These are phyloP conservation scores for Fomitopsis pulvina DNA, from an alignment of 768 basidiomycete species.

Conservation along the genomic window DNA sequence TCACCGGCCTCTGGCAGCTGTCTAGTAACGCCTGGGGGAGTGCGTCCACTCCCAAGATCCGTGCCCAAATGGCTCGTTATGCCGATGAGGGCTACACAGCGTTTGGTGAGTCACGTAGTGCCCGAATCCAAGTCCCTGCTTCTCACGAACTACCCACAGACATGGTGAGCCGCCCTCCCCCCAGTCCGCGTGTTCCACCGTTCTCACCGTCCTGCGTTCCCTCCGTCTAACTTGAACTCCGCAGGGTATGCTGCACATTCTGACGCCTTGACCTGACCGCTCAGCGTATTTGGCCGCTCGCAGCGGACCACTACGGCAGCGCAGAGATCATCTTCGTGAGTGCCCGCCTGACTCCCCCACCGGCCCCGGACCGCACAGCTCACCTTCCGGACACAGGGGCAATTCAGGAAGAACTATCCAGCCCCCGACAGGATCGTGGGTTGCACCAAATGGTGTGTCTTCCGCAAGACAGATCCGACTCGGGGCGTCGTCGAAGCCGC, in stretches of 20 bases:
- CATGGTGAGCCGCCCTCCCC: conserved; percentile 1
- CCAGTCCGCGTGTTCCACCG: too few species aligned
- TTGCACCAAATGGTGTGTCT: conserved; percentile 86
- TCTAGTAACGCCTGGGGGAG: conserved; percentile 85
- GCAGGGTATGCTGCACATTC: conserved; percentile 4
- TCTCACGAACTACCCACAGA: not conserved
- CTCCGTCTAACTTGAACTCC: not conserved
- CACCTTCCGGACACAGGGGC: conserved; percentile 43
- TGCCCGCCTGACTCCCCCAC: not conserved
- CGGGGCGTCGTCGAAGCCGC: conserved; percentile 53
- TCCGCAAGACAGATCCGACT: conserved; percentile 45
- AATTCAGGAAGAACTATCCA: conserved; percentile 43
- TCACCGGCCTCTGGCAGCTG: conserved; percentile 64
- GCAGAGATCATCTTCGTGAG: conserved; percentile 77
- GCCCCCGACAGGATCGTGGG: conserved; percentile 44
- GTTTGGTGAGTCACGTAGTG: conserved; percentile 39
- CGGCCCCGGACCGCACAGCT: not conserved
- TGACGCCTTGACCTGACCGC: not conserved
- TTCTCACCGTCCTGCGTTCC: not conserved
- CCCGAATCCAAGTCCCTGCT: not conserved
- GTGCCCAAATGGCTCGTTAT: conserved; percentile 60
- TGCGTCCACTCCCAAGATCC: conserved; percentile 57
- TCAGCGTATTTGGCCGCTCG: not conserved
- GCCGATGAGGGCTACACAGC: conserved; percentile 56
- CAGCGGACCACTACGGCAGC: conserved; percentile 85